Percentiles rank a stretch among this genome's conserved stretches.
phyloP scores from a whole-genome alignment of 2,329 filamentous ascomycete species.

The Epichloe sylvatica region DNA sequence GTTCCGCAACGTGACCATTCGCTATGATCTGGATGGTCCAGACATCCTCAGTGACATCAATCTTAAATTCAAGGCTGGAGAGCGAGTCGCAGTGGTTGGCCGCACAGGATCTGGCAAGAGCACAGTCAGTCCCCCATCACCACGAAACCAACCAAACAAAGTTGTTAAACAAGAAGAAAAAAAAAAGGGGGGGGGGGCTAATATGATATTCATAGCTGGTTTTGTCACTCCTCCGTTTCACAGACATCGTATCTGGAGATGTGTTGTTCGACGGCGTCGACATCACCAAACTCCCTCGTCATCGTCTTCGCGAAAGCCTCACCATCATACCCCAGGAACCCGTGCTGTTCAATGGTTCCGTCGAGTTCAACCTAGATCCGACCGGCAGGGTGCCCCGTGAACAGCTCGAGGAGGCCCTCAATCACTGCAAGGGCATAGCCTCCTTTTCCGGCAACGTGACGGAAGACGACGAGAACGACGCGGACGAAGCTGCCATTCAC shows the following conservation, averaged over 20 bases:
- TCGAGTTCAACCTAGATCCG: slow-evolving; percentile 49
- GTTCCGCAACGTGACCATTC: slow-evolving; percentile 36
- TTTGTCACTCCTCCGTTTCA: slow-evolving; percentile 40
- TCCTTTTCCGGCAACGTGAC: slow-evolving; percentile 31
- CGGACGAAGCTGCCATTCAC: slow-evolving; percentile 7
- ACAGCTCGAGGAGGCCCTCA: slow-evolving; percentile 43
- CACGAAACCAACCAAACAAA: neutral
- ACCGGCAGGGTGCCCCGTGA: slow-evolving; percentile 40
- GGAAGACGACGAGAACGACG: slow-evolving; percentile 17
- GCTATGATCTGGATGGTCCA: slow-evolving; percentile 30
- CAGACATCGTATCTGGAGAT: slow-evolving; percentile 35
- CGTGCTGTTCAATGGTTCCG: slow-evolving; percentile 39
- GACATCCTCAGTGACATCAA: slow-evolving; percentile 37
- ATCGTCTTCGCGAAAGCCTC: slow-evolving; percentile 36
- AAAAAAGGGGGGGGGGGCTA: neutral
- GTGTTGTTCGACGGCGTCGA: slow-evolving; percentile 43
- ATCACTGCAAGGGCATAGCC: slow-evolving; percentile 46
- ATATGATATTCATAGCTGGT: slow-evolving; percentile 23
- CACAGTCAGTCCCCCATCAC: slow-evolving; percentile 38
- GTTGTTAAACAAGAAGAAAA: neutral
- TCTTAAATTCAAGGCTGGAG: slow-evolving; percentile 46
- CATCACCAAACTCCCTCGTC: slow-evolving; percentile 36
- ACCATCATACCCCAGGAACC: slow-evolving; percentile 48
- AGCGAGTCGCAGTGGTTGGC: slow-evolving; percentile 66
- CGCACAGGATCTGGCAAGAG: slow-evolving; percentile 75